phyloP scores from a whole-genome alignment of 768 basidiomycete species.

The Lactifluus pinguis region DNA sequence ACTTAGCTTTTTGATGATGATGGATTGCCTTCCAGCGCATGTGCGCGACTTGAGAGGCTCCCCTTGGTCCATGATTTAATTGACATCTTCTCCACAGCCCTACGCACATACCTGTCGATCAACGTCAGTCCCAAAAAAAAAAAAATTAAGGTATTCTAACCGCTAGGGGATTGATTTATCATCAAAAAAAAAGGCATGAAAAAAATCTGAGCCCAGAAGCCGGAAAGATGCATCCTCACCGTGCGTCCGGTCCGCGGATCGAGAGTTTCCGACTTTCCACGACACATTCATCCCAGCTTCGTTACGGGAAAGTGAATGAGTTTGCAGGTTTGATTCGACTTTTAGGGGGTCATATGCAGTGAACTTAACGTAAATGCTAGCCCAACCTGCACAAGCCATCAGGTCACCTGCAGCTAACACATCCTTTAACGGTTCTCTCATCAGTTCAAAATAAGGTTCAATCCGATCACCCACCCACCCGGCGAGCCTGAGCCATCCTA shows the following conservation, averaged over 20 bases:
- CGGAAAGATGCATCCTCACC: background rate
- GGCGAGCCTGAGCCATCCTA: background rate
- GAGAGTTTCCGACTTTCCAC: background rate
- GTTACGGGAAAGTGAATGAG: background rate
- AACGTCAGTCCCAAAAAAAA: no score
- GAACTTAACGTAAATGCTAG: background rate
- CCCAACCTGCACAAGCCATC: background rate
- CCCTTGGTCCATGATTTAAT: no score
- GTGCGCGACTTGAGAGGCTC: no score
- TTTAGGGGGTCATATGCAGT: background rate
- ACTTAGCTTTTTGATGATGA: no score
- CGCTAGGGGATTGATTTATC: no score
- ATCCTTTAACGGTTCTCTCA: background rate
- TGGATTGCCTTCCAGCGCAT: no score
- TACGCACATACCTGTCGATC: no score
- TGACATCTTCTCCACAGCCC: no score
- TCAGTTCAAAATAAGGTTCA: background rate
- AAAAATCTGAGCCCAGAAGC: background rate
- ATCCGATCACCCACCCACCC: background rate
- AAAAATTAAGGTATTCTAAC: no score
- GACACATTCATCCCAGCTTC: background rate
- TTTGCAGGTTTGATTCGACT: background rate
- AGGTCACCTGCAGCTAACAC: background rate
- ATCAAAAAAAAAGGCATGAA: no score
- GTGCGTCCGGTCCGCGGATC: slow-evolving; percentile 11